phyloP scores from a whole-genome alignment of 352 stramenopile species.

The Pythium dissotocum region DNA sequence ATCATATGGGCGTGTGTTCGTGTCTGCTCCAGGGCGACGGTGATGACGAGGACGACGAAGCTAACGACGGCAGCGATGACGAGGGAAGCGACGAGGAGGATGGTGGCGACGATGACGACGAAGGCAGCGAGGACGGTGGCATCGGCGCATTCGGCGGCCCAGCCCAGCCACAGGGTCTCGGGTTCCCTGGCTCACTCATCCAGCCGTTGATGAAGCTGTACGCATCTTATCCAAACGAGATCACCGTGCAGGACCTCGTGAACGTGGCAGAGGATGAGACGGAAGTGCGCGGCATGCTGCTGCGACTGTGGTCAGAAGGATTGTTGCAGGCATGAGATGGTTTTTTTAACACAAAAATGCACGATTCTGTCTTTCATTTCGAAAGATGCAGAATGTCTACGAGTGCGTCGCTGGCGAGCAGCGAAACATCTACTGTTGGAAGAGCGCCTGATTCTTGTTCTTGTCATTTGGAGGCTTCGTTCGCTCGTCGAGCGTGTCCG shows the following conservation, averaged over 20 bases:
- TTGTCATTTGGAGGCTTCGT: background rate
- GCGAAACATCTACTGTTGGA: background rate
- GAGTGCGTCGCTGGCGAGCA: constrained; percentile 6
- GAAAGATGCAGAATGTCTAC: constrained; percentile 23
- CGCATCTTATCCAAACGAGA: constrained; percentile 35
- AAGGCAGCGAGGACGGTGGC: constrained; percentile 32
- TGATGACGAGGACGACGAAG: constrained; percentile 33
- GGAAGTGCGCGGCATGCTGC: constrained; percentile 73
- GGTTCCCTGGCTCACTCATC: constrained; percentile 63
- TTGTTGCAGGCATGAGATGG: constrained; percentile 41
- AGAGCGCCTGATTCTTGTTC: background rate
- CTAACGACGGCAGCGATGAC: constrained; percentile 30
- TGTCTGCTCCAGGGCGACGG: constrained; percentile 41
- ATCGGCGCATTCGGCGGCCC: constrained; percentile 39
- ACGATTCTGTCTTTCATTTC: constrained; percentile 42
- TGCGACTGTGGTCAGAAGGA: constrained; percentile 79
- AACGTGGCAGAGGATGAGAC: constrained; percentile 48
- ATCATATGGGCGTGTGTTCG: constrained; percentile 85
- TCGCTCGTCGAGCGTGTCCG: background rate
- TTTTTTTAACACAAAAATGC: constrained; percentile 34
- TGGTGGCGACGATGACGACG: constrained; percentile 28
- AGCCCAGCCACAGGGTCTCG: constrained; percentile 51
- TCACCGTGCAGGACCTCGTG: constrained; percentile 45
- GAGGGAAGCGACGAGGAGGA: constrained; percentile 36
- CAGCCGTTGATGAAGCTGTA: constrained; percentile 77